Evolutionary conservation across 2,329 filamentous ascomycete species (phyloP).

Genomic region (Didymellaceae sp.): DNA sequence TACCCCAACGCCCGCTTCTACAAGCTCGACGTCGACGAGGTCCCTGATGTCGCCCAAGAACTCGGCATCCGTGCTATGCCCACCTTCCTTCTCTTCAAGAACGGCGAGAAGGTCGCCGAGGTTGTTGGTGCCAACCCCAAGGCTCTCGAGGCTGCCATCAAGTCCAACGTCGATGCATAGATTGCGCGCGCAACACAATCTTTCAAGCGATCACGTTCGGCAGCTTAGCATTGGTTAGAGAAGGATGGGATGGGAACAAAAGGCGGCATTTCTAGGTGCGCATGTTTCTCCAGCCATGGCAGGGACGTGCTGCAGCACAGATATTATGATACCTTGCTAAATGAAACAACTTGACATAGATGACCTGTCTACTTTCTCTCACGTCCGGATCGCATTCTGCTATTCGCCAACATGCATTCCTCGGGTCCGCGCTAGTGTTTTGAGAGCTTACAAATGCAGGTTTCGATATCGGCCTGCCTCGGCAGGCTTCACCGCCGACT

Average conservation of each 20-base stretch:
- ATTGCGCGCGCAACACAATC: slow-evolving; percentile 12
- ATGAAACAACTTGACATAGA: slow-evolving; percentile 23
- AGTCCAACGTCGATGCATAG: slow-evolving; percentile 42
- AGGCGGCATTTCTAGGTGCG: slow-evolving; percentile 15
- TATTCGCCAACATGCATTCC: neutral
- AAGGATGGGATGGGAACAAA: slow-evolving; percentile 2
- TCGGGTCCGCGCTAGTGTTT: neutral
- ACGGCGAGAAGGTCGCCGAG: slow-evolving; percentile 73
- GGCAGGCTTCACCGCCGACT: slow-evolving; percentile 7
- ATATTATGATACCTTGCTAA: slow-evolving; percentile 28
- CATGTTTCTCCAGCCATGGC: slow-evolving; percentile 3
- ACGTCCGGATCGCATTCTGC: neutral
- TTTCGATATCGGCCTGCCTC: slow-evolving; percentile 11
- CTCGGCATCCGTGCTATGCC: slow-evolving; percentile 90
- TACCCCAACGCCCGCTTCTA: slow-evolving; percentile 73
- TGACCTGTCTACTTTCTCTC: neutral
- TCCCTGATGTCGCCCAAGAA: slow-evolving; percentile 76
- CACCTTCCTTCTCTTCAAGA: slow-evolving; percentile 85
- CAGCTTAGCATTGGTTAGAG: slow-evolving; percentile 17
- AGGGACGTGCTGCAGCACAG: slow-evolving; percentile 9
- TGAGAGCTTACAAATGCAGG: slow-evolving; percentile 17
- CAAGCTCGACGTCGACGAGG: slow-evolving; percentile 90
- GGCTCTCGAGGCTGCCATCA: slow-evolving; percentile 64
- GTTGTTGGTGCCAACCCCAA: slow-evolving; percentile 82
- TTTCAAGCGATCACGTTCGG: slow-evolving; percentile 14